Percentiles rank a stretch among this genome's conserved stretches.
phyloP scores from a whole-genome alignment of 2,329 filamentous ascomycete species.

The Talaromyces sp. region DNA sequence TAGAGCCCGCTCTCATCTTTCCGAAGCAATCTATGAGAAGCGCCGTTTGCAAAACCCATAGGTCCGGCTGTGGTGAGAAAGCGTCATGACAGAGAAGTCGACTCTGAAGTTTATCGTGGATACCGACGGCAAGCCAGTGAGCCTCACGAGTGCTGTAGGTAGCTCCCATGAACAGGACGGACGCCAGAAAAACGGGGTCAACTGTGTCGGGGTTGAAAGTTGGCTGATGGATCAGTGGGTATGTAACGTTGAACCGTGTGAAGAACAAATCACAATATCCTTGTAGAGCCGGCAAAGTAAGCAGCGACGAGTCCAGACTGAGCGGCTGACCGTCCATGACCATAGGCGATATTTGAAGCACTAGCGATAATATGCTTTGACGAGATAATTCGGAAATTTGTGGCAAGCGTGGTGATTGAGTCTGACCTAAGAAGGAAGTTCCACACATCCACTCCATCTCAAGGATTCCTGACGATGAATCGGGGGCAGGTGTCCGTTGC shows the following conservation, averaged over 20 bases:
- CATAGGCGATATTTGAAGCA: slow-evolving; percentile 49
- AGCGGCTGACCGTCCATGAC: slow-evolving; percentile 48
- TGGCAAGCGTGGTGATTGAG: slow-evolving; percentile 20
- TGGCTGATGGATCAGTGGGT: slow-evolving; percentile 57
- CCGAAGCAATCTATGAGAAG: slow-evolving; percentile 63
- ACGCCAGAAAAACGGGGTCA: slow-evolving; percentile 53
- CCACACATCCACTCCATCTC: slow-evolving; percentile 31
- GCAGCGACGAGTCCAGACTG: slow-evolving; percentile 49
- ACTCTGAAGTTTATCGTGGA: slow-evolving; percentile 58
- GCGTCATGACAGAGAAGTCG: slow-evolving; percentile 57
- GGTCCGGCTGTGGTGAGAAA: slow-evolving; percentile 56
- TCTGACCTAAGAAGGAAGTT: slow-evolving; percentile 11
- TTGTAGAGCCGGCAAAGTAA: slow-evolving; percentile 52
- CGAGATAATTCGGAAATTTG: slow-evolving; percentile 32
- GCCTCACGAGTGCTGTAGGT: slow-evolving; percentile 58
- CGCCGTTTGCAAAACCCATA: slow-evolving; percentile 61
- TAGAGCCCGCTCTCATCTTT: slow-evolving; percentile 59
- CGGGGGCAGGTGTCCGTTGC: neutral
- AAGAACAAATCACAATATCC: slow-evolving; percentile 59
- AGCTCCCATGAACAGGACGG: slow-evolving; percentile 58
- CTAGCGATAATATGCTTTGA: slow-evolving; percentile 47
- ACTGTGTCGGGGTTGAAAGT: slow-evolving; percentile 53
- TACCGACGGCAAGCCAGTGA: slow-evolving; percentile 58
- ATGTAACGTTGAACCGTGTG: slow-evolving; percentile 57
- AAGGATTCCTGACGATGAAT: slow-evolving; percentile 8